Percentiles rank a stretch among this genome's conserved stretches.
These are phyloP conservation scores for Ceratorhiza oryzae-sativae DNA, from an alignment of 1,284 basidiomycete species.

Conservation along the genomic window DNA sequence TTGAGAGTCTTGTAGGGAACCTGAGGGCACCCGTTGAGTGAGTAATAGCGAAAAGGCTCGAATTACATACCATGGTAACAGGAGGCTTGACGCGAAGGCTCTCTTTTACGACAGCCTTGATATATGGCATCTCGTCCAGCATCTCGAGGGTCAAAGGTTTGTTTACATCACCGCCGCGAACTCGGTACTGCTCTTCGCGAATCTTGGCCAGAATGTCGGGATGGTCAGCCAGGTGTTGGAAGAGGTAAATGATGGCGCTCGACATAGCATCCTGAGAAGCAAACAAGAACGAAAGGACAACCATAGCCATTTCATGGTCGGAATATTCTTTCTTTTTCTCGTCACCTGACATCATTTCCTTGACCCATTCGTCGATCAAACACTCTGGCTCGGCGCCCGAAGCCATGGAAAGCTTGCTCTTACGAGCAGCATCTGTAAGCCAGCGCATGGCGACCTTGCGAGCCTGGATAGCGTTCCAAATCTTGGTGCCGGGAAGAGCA, in stretches of 20 bases:
- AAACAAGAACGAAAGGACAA: constrained; percentile 95
- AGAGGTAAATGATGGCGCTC: constrained; percentile 88
- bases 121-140: constrained; percentile 92
- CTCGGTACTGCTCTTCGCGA: constrained; percentile 86
- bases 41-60: not conserved
- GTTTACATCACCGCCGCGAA: constrained; percentile 81
- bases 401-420: constrained; percentile 86
- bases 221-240: constrained; percentile 95
- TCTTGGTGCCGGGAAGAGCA: constrained; percentile 94
- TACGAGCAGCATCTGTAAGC: constrained; percentile 80
- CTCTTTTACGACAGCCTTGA: constrained; percentile 92
- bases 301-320: constrained; percentile 96
- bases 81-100: constrained; percentile 90
- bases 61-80: constrained; percentile 79
- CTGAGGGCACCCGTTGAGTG: constrained; percentile 52
- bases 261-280: constrained; percentile 99
- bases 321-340: constrained; percentile 88
- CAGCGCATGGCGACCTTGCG: constrained; percentile 88
- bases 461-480: constrained; percentile 93
- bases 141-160: constrained; percentile 87
- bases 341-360: constrained; percentile 68
- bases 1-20: constrained; percentile 93
- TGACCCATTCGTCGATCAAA: constrained; percentile 93
- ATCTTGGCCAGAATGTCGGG: constrained; percentile 91
- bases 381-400: constrained; percentile 84